Conservation (phyloP, 805 yeast genomes). For the Ogataea trehalophila region DNA sequence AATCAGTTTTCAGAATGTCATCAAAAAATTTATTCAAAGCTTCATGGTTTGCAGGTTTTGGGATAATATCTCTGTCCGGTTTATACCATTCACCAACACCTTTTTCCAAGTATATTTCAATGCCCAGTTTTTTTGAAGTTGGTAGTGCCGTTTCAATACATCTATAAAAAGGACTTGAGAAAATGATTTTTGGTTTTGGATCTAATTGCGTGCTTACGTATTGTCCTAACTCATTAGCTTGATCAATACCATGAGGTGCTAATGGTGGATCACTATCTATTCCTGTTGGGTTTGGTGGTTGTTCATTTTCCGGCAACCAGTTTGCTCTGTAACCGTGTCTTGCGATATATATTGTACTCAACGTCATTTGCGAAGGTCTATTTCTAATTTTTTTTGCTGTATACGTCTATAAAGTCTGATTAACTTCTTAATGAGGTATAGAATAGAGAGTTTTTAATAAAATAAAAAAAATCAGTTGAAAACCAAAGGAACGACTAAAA, state of each 20-base stretch:
- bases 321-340: slow-evolving; percentile 91
- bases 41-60: slow-evolving; percentile 57
- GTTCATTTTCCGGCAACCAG: slow-evolving; percentile 79
- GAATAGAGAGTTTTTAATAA: no score
- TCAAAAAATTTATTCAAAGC: slow-evolving; percentile 52
- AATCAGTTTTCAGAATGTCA: slow-evolving; percentile 34
- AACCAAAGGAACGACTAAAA: no score
- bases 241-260: slow-evolving; percentile 83
- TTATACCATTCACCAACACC: slow-evolving; percentile 94
- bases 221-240: slow-evolving; percentile 74
- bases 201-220: slow-evolving; percentile 40
- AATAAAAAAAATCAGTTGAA: no score
- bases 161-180: slow-evolving; percentile 83
- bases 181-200: slow-evolving; percentile 65
- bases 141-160: slow-evolving; percentile 82
- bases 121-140: slow-evolving; percentile 50
- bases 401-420: no score
- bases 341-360: slow-evolving; percentile 62
- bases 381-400: not conserved
- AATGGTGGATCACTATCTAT: slow-evolving; percentile 85
- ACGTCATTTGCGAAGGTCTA: slow-evolving; percentile 30
- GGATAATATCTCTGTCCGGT: slow-evolving; percentile 61
- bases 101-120: slow-evolving; percentile 63
- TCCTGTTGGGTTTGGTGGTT: slow-evolving; percentile 88
- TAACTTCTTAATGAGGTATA: no score